These are phyloP conservation scores for Rhizophlyctis rosea DNA, from an alignment of 192 early-diverging fungal species.

Conservation along the genomic window DNA sequence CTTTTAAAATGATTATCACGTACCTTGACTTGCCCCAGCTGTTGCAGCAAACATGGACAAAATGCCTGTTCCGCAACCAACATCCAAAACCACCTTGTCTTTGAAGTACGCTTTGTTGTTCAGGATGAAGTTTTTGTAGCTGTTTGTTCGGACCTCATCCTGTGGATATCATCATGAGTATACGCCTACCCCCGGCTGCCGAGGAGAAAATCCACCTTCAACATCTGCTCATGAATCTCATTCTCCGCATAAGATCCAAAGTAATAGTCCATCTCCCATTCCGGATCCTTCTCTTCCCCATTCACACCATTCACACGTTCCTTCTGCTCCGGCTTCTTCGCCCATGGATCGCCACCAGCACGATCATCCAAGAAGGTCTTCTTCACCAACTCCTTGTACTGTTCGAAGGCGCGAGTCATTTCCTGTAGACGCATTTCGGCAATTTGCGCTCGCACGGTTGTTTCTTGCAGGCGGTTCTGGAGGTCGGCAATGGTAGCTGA, in stretches of 20 bases:
- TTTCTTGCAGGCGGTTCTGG: conserved; percentile 10
- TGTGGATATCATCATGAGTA: background rate
- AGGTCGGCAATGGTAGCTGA: conserved; percentile 2
- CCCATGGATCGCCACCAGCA: conserved; percentile 2
- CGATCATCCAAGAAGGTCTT: conserved; percentile 42
- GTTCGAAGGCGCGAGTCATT: conserved; percentile 30
- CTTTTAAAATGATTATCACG: background rate
- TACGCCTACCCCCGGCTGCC: too few relatives aligned
- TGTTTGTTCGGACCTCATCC: conserved; percentile 73
- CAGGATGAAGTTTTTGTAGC: conserved; percentile 79
- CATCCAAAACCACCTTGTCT: conserved; percentile 82
- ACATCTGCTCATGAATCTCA: conserved; percentile 79
- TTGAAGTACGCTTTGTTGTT: conserved; percentile 81
- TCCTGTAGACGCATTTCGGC: conserved; percentile 32
- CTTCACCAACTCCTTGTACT: conserved; percentile 46
- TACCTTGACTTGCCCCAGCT: conserved; percentile 71
- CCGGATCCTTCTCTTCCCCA: conserved; percentile 21
- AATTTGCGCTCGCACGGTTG: conserved; percentile 25
- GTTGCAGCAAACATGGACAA: conserved; percentile 89
- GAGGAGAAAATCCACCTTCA: conserved; percentile 49
- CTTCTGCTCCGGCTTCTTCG: background rate
- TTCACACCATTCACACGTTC: background rate
- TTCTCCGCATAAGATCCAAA: conserved; percentile 56
- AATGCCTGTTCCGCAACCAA: conserved; percentile 90
- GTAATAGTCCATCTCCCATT: conserved; percentile 56